phyloP scores from a whole-genome alignment of 257 asterid genomes.

The Nicotiana sylvestris region DNA sequence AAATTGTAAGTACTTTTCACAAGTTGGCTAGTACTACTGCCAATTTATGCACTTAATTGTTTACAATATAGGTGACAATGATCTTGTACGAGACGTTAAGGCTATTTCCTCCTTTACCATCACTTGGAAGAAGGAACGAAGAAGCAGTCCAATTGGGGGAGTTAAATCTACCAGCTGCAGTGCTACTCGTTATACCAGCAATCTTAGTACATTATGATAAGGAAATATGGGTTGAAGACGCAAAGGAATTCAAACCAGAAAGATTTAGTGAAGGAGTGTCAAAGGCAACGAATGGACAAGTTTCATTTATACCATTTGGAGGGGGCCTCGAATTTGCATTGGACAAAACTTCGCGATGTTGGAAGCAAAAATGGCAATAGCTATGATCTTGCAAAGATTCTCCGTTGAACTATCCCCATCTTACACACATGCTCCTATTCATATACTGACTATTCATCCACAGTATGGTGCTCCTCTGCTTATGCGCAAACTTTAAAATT shows the following conservation, averaged over 20 bases:
- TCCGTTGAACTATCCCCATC: slow-evolving; percentile 25
- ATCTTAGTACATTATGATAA: slow-evolving; percentile 24
- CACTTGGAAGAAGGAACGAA: neutral
- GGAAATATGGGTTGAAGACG: slow-evolving; percentile 34
- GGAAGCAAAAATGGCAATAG: slow-evolving; percentile 27
- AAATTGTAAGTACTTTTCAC: too few species aligned
- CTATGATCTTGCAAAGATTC: slow-evolving; percentile 30
- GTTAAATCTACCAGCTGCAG: slow-evolving; percentile 11
- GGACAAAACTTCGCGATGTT: slow-evolving; percentile 29
- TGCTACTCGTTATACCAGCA: slow-evolving; percentile 9
- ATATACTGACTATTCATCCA: slow-evolving; percentile 24
- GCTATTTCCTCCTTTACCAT: slow-evolving; percentile 25
- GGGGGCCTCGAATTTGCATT: slow-evolving; percentile 34
- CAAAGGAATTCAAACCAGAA: slow-evolving; percentile 28
- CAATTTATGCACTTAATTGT: neutral
- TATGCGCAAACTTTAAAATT: slow-evolving; percentile 18
- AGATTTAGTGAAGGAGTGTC: slow-evolving; percentile 24
- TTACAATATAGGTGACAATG: slow-evolving; percentile 11
- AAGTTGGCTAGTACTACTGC: too few species aligned
- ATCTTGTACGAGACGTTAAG: slow-evolving; percentile 22
- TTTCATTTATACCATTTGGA: slow-evolving; percentile 26
- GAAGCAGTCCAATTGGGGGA: slow-evolving; percentile 20
- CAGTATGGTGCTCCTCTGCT: slow-evolving; percentile 31
- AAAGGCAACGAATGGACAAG: neutral
- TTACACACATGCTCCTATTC: slow-evolving; percentile 29